phyloP scores from a whole-genome alignment of 2,329 filamentous ascomycete genomes.

The Hymenoscyphus fraxineus region DNA sequence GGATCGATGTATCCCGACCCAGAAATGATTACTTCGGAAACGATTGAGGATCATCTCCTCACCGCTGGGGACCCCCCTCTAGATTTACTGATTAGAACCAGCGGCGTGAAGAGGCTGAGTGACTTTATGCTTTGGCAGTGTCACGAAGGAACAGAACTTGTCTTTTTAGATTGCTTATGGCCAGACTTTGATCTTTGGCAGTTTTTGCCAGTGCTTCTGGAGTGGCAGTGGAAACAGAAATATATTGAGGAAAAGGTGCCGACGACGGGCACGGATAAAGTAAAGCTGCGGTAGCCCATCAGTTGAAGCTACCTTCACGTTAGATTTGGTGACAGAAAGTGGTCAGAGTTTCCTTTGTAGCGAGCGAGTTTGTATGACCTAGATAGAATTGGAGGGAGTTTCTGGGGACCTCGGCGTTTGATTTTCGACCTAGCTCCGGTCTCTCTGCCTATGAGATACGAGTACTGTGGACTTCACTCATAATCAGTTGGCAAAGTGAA shows the following conservation, averaged over 20 bases:
- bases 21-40: constrained; percentile 81
- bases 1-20: constrained; percentile 61
- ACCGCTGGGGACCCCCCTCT: constrained; percentile 81
- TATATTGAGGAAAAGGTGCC: constrained; percentile 32
- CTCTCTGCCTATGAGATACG: no score
- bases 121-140: constrained; percentile 99
- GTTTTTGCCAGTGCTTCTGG: constrained; percentile 85
- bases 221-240: constrained; percentile 69
- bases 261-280: constrained; percentile 18
- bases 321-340: not conserved
- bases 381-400: not conserved
- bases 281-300: constrained; percentile 20
- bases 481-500: no score
- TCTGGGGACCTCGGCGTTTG: constrained; percentile 10
- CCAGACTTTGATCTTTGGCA: constrained; percentile 93
- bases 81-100: constrained; percentile 88
- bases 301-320: not conserved
- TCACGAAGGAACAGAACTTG: constrained; percentile 86
- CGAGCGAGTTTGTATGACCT: not conserved
- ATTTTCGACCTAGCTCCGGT: not conserved
- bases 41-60: constrained; percentile 81
- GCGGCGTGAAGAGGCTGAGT: constrained; percentile 85
- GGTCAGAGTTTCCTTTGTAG: not conserved
- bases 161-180: constrained; percentile 90
- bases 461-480: not conserved